Evolutionary conservation across 2,329 filamentous ascomycete genomes (phyloP).

Genomic region (Arthroderma sp.): DNA sequence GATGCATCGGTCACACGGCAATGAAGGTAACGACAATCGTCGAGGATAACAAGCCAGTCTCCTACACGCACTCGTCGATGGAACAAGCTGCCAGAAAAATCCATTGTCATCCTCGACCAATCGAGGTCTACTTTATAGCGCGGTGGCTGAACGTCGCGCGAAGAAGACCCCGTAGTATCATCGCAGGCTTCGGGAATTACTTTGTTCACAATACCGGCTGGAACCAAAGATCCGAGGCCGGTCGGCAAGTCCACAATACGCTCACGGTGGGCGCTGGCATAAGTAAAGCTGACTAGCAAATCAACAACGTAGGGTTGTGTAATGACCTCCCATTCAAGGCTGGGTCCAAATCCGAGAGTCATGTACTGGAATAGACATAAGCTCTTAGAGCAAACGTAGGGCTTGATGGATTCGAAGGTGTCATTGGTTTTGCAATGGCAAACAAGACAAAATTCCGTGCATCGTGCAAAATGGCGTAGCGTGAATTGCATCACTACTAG

Average conservation of each 20-base stretch:
- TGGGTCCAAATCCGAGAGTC: slow-evolving; percentile 70
- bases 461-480: slow-evolving; percentile 63
- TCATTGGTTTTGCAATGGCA: slow-evolving; percentile 59
- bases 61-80: slow-evolving; percentile 30
- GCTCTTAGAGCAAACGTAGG: slow-evolving; percentile 60
- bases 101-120: slow-evolving; percentile 24
- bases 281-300: slow-evolving; percentile 71
- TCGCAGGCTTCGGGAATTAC: neutral
- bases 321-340: slow-evolving; percentile 71
- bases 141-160: neutral
- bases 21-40: slow-evolving; percentile 28
- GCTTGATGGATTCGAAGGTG: slow-evolving; percentile 44
- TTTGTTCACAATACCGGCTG: neutral
- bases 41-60: slow-evolving; percentile 42
- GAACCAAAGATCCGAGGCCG: slow-evolving; percentile 40
- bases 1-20: slow-evolving; percentile 40
- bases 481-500: slow-evolving; percentile 60
- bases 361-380: slow-evolving; percentile 85
- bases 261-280: slow-evolving; percentile 39
- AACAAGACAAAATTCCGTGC: slow-evolving; percentile 75
- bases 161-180: neutral
- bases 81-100: slow-evolving; percentile 16
- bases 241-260: slow-evolving; percentile 44
- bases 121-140: slow-evolving; percentile 24
- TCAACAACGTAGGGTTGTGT: slow-evolving; percentile 74